Percentiles rank a stretch among this genome's conserved stretches.
phyloP scores from a whole-genome alignment of 164 flowering plant species.

The Brasenia schreberi region DNA sequence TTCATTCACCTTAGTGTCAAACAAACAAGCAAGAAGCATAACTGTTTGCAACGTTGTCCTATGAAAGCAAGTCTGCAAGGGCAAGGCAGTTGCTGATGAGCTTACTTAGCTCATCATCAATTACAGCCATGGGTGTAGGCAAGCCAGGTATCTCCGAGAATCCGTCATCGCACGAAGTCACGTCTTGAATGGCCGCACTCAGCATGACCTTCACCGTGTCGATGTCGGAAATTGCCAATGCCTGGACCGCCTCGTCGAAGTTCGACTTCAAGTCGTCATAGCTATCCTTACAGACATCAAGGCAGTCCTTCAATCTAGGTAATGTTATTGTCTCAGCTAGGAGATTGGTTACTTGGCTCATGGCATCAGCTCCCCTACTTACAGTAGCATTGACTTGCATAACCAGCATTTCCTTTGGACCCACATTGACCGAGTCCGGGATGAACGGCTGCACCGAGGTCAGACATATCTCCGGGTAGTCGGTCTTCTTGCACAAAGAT shows the following conservation, averaged over 20 bases:
- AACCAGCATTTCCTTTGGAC: not conserved
- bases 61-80: conserved; percentile 8
- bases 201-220: conserved; percentile 29
- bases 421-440: not conserved
- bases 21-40: too few relatives aligned
- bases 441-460: conserved; percentile 13
- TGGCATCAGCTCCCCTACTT: not conserved
- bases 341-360: not conserved
- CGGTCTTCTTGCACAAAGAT: conserved; percentile 15
- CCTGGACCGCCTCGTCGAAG: conserved; percentile 15
- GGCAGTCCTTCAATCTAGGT: not conserved
- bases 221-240: conserved; percentile 10
- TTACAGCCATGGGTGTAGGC: conserved; percentile 9
- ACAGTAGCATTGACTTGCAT: not conserved
- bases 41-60: too few relatives aligned
- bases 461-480: conserved; percentile 15
- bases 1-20: too few relatives aligned
- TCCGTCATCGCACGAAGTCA: conserved; percentile 22
- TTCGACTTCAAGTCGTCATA: conserved; percentile 18
- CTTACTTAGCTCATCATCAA: conserved; percentile 12
- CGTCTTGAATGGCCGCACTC: conserved; percentile 27
- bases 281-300: conserved; percentile 16
- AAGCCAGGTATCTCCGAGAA: conserved; percentile 8
- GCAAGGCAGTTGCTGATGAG: conserved; percentile 44
- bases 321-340: not conserved